Base-by-base conservation (phyloP, 805 yeast genomes). In the Maudiozyma pseudohumilis region DNA sequence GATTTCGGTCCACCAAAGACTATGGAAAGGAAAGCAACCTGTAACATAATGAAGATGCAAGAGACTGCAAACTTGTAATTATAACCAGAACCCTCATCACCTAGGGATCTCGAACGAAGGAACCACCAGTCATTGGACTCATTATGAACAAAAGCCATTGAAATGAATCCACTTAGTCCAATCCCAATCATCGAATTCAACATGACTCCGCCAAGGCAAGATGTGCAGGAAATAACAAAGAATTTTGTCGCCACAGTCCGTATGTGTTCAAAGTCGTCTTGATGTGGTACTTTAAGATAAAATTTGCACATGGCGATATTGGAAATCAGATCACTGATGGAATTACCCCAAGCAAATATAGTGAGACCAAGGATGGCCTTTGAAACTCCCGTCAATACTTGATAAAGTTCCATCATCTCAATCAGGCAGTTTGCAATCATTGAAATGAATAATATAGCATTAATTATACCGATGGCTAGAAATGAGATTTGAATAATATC, bases 171-270 rank as follows among this genome's bases (percentile, higher is more conserved):
- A 46, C 84, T 80, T 2, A 80, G 52, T 0, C 97, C 96, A 43
- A 92, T 65, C 0, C 97, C 95, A 16, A 86, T 65, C 38, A 92
- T 65, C 12, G 81, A 63, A 40, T 89, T 81, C 30, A 94, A 60
- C 43, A 89, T 62, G 0, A 96, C 96, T 0, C 96, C 88, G 0
- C 97, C 98, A 48, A 88, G 75, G 53, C 97, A 88, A 0, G 97
- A 96, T 15, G 88, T 80, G 16, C 88, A 66, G 0, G 97, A 95
- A 81, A 92, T 86, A 29, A 81, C 66, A 1, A 95, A 89, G 65
- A 75, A 80, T 1, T 94, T 95, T 66, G 63, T 48, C 1, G 63
- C 58, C 15, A 50, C 32, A 5, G 42, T 36, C 4, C 39, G 35
- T 15, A 45, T 38, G 25, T 51, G 42, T 12, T 44, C 43, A 4